These are phyloP conservation scores for Lichina pygmaea DNA, from an alignment of 495 filamentous ascomycete species.

Conservation along the genomic window DNA sequence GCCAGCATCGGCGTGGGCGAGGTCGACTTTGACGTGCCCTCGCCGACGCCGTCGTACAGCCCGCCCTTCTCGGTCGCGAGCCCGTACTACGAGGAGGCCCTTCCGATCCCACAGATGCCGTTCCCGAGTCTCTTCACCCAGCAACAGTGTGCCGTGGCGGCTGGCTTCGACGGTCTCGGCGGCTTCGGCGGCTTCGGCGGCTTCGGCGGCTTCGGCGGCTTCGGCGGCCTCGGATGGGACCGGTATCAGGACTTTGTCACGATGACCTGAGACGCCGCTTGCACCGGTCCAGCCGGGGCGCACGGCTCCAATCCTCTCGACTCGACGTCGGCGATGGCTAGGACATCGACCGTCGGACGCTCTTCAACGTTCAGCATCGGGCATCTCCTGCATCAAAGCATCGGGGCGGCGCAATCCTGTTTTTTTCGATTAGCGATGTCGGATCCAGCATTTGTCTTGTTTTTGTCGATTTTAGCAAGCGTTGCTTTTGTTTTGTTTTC, in stretches of 20 bases:
- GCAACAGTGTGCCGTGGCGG: constrained; percentile 53
- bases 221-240: constrained; percentile 58
- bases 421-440: constrained; percentile 23
- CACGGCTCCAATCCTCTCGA: no score
- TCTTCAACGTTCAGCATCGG: no score
- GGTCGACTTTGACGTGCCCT: constrained; percentile 37
- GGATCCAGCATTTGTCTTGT: no score
- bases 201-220: not conserved
- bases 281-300: no score
- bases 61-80: constrained; percentile 46
- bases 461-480: no score
- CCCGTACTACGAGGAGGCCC: constrained; percentile 37
- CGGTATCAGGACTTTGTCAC: constrained; percentile 24
- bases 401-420: no score
- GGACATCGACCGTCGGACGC: no score
- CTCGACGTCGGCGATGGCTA: no score
- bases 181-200: no score
- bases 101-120: constrained; percentile 44
- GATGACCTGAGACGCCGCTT: not conserved
- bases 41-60: constrained; percentile 53
- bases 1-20: constrained; percentile 36
- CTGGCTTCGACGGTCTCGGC: constrained; percentile 24
- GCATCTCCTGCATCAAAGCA: no score
- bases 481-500: no score
- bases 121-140: constrained; percentile 73